Evolutionary conservation across 805 yeast species (phyloP), one percentile per base, ranked within the genome.

Genomic region (Blastobotrys peoriensis): DNA sequence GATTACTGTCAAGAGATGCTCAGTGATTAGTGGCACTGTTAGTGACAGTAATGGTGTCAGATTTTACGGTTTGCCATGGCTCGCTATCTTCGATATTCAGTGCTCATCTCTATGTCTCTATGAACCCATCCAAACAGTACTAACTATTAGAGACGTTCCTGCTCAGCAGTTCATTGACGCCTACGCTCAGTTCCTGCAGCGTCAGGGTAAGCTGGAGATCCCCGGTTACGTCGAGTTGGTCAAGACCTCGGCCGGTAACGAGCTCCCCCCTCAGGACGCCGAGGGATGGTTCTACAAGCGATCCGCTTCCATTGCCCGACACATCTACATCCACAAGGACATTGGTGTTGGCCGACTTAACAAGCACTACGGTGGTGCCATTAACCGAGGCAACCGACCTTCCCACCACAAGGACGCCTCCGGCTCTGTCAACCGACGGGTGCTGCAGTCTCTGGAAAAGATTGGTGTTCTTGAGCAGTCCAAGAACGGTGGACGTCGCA

Each of bases 61-160:
- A n/a, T n/a, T n/a, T n/a, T n/a, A n/a, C n/a, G n/a, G n/a, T n/a
- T n/a, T n/a, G n/a, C n/a, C n/a, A n/a, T n/a, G n/a, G n/a, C n/a
- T n/a, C n/a, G n/a, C n/a, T n/a, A n/a, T n/a, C n/a, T n/a, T n/a
- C n/a, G n/a, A n/a, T n/a, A n/a, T n/a, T n/a, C n/a, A n/a, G n/a
- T n/a, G n/a, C n/a, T n/a, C n/a, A n/a, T n/a, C n/a, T n/a, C n/a
- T n/a, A n/a, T n/a, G n/a, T n/a, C n/a, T n/a, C n/a, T n/a, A n/a
- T n/a, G n/a, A n/a, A n/a, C n/a, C n/a, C n/a, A n/a, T n/a, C n/a
- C n/a, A n/a, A n/a, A n/a, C n/a, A n/a, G n/a, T n/a, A n/a, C n/a
- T n/a, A n/a, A n/a, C n/a, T n/a, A n/a, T n/a, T n/a, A 88, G 96
- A 85, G 98, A 93, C 97, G 98, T 93, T 77, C 96, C 98, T 78